Base-by-base conservation (phyloP, 1,139 yeast genomes). In the Zhuliangozyma parablackwelliae region DNA sequence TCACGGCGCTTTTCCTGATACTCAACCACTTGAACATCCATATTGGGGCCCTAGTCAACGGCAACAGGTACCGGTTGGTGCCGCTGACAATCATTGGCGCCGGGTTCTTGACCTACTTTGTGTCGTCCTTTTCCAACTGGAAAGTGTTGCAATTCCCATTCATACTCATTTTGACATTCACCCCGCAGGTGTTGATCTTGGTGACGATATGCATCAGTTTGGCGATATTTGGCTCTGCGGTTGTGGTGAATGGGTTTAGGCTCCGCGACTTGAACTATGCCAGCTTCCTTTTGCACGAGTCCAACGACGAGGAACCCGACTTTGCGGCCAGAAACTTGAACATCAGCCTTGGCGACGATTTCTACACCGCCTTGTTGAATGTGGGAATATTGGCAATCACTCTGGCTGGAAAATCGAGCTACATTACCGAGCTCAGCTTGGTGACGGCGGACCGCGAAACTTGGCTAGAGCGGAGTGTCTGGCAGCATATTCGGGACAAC, bases 381-480 rank as follows among this genome's bases (percentile, higher is more conserved):
- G 56, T 80, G 35, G 88, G 89, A 0, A 65, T 76, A 39, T 63
- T 82, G 35, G 79, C 86, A 6, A 70, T 82, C 28, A 75, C 82
- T 8, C 78, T 82, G 44, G 82, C 86, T 0, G 82, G 86, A 2
- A 75, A 72, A 43, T 75, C 80, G 12, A 78, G 84, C 43, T 83
- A 81, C 52, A 72, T 81, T 28, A 72, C 77, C 30, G 89, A 82
- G 48, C 63, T 76, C 20, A 65, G 78, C 29, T 53, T 69, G n/a
- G 61, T 83, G 3, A 57, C 61, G 0, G 54, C 73, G 23, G 77
- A 77, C 11, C 54, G 57, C 6, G 61, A 64, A n/a, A 82, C 88
- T 0, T 84, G 85, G 80, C 47, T 82, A 9, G 88, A 81, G 40
- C 49, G 60, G 31, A 46, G 54, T 20, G 39, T 63, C 9, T 60